Percentiles rank a stretch among this genome's conserved stretches.
Evolutionary conservation across 805 yeast species (phyloP).

Genomic region (Candida ovalis): DNA sequence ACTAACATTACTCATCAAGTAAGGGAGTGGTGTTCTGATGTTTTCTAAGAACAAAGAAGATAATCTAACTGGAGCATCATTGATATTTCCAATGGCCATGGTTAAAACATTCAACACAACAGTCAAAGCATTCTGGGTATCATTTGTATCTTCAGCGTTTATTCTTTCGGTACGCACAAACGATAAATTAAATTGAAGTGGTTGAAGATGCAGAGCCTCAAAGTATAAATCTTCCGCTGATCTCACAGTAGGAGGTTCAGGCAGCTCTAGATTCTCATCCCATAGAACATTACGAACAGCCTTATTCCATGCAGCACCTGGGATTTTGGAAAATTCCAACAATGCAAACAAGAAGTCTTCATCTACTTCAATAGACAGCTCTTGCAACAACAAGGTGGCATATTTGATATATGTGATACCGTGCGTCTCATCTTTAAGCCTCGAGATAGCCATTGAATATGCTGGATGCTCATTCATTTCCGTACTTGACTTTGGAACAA

Average conservation of each 20-base stretch:
- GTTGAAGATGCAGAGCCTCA: constrained; percentile 90
- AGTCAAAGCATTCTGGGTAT: constrained; percentile 63
- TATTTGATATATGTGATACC: constrained; percentile 89
- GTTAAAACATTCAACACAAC: constrained; percentile 82
- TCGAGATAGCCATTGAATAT: constrained; percentile 78
- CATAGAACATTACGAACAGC: constrained; percentile 41
- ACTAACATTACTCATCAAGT: constrained; percentile 62
- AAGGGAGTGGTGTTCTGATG: constrained; percentile 78
- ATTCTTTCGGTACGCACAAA: constrained; percentile 85
- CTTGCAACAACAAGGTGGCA: constrained; percentile 86
- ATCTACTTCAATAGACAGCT: constrained; percentile 87
- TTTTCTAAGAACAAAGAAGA: constrained; percentile 87
- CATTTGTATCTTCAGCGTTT: constrained; percentile 54
- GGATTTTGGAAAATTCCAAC: constrained; percentile 73
- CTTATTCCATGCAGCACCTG: constrained; percentile 75
- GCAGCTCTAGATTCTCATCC: constrained; percentile 60
- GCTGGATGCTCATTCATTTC: constrained; percentile 91
- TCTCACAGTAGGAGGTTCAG: constrained; percentile 58
- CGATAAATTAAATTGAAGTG: constrained; percentile 81
- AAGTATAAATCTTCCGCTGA: constrained; percentile 74
- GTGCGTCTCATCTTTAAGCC: constrained; percentile 82
- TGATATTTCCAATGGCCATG: constrained; percentile 95
- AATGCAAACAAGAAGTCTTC: constrained; percentile 87
- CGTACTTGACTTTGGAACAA: constrained; percentile 75
- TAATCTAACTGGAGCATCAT: constrained; percentile 91